phyloP scores from a whole-genome alignment of 441 rosid species.

The Adansonia madagascariensis region DNA sequence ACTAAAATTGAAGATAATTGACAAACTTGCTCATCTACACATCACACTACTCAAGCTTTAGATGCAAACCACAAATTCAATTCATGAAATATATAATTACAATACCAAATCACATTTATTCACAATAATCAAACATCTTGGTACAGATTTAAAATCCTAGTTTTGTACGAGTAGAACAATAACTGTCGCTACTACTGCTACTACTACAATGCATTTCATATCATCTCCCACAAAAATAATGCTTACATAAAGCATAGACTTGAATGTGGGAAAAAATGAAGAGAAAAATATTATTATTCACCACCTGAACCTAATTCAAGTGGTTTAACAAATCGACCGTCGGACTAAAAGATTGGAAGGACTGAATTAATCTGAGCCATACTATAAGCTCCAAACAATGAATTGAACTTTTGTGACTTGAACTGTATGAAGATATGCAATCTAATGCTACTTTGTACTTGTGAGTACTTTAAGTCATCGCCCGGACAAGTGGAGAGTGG shows the following conservation, averaged over 20 bases:
- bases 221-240: conserved; percentile 11
- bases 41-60: neutral
- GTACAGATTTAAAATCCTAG: neutral
- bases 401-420: neutral
- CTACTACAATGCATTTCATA: neutral
- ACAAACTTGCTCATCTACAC: neutral
- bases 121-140: neutral
- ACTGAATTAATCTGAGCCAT: neutral
- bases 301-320: neutral
- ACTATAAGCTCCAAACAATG: neutral
- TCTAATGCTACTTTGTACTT: neutral
- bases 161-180: neutral
- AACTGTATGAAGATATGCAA: too few species aligned
- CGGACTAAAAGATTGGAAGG: neutral
- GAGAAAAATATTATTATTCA: neutral
- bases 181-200: neutral
- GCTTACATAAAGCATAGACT: neutral
- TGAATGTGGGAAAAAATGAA: neutral
- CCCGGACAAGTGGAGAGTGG: conserved; percentile 53
- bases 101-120: neutral
- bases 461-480: conserved; percentile 24
- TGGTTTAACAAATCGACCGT: neutral
- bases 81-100: neutral
- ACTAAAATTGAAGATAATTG: neutral
- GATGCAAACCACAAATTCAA: conserved; percentile 1